phyloP scores from a whole-genome alignment of 208 protist genomes.

The Trypanosoma theileri region DNA sequence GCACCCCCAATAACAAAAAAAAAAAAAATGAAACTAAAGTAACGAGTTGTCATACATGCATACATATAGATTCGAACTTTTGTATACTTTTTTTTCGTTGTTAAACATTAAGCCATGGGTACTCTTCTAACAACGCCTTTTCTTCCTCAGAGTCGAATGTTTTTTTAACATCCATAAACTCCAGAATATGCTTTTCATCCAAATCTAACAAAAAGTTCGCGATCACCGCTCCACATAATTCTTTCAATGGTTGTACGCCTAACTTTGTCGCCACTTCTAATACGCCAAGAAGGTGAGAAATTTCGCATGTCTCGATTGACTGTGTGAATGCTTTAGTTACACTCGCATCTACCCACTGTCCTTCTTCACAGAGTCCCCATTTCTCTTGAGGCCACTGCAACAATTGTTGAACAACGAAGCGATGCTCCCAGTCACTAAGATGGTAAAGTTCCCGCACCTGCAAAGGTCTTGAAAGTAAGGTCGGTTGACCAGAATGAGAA shows the following conservation, averaged over 20 bases:
- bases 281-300: slow-evolving; percentile 35
- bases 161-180: slow-evolving; percentile 33
- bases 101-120: slow-evolving; percentile 35
- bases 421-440: slow-evolving; percentile 57
- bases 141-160: slow-evolving; percentile 46
- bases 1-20: too few relatives aligned
- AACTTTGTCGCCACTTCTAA: slow-evolving; percentile 57
- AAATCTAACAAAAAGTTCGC: slow-evolving; percentile 65
- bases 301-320: slow-evolving; percentile 25
- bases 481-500: slow-evolving; percentile 1
- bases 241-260: slow-evolving; percentile 40
- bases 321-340: slow-evolving; percentile 12
- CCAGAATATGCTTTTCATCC: slow-evolving; percentile 33
- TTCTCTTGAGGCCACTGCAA: slow-evolving; percentile 26
- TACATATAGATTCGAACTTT: neutral
- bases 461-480: slow-evolving; percentile 37
- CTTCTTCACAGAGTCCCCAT: slow-evolving; percentile 26
- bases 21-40: neutral
- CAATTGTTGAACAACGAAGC: slow-evolving; percentile 51
- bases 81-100: neutral
- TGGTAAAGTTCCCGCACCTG: slow-evolving; percentile 52
- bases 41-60: neutral
- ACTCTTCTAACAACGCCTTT: slow-evolving; percentile 23
- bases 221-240: slow-evolving; percentile 51
- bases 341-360: slow-evolving; percentile 55